A percentile compares a stretch with the other conserved stretches of the same genome.
These are phyloP conservation scores for Cucurbita maxima DNA, from an alignment of 306 rosid species.

Conservation along the genomic window DNA sequence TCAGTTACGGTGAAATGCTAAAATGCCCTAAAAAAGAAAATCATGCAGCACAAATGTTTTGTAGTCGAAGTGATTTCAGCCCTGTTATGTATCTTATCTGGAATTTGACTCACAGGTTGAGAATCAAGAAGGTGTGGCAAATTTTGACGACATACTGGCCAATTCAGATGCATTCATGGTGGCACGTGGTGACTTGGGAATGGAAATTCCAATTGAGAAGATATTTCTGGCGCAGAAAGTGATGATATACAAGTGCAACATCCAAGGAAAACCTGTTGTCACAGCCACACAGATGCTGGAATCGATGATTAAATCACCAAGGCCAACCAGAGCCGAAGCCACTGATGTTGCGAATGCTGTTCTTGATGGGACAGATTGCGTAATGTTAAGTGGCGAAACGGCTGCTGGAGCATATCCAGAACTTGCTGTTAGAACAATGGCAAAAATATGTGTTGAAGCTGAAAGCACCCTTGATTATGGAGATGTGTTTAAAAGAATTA, in stretches of 20 bases:
- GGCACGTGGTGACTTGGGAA: slow-evolving; percentile 96
- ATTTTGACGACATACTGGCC: slow-evolving; percentile 90
- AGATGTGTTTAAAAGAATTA: slow-evolving; percentile 63
- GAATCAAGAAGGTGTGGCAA: slow-evolving; percentile 97
- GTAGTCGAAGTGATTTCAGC: neutral
- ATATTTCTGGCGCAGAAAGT: slow-evolving; percentile 96
- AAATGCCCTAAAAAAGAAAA: neutral
- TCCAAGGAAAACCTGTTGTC: slow-evolving; percentile 97
- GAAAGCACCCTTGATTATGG: slow-evolving; percentile 72
- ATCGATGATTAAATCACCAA: slow-evolving; percentile 65
- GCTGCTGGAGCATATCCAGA: slow-evolving; percentile 96
- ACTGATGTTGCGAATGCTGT: slow-evolving; percentile 84
- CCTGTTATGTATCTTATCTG: neutral
- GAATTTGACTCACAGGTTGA: slow-evolving; percentile 54
- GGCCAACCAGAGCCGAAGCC: slow-evolving; percentile 72
- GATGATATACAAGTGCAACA: slow-evolving; percentile 96
- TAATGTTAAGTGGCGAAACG: slow-evolving; percentile 87
- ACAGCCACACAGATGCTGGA: slow-evolving; percentile 96
- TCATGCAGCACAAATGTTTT: neutral
- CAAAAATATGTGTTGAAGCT: slow-evolving; percentile 68
- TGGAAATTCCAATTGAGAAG: slow-evolving; percentile 99
- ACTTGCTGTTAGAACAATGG: slow-evolving; percentile 72
- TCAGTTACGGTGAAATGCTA: neutral
- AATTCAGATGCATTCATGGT: slow-evolving; percentile 97
- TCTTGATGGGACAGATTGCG: slow-evolving; percentile 86